A percentile compares a stretch with the other conserved stretches of the same genome.
These are phyloP conservation scores for Chlamydomonas schloesseri DNA, from an alignment of 139 green algal genomes.

Conservation along the genomic window DNA sequence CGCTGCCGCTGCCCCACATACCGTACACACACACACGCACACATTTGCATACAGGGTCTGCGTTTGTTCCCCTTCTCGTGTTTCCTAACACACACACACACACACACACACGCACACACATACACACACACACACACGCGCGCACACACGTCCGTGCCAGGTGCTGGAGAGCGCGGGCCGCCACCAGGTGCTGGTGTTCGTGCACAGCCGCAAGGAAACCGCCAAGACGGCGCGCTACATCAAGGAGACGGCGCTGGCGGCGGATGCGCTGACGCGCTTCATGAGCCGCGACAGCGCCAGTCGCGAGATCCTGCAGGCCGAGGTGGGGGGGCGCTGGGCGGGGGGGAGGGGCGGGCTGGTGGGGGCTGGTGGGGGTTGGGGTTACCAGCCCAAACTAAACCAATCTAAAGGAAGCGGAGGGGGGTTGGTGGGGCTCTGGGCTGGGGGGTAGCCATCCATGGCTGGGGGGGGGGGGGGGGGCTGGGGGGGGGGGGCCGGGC, in stretches of 20 bases:
- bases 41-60: too few relatives aligned
- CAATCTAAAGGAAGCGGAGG: neutral
- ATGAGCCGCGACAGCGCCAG: conserved; percentile 84
- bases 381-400: too few relatives aligned
- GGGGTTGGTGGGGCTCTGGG: neutral
- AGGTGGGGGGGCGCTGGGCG: conserved; percentile 14
- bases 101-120: too few relatives aligned
- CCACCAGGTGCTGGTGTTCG: conserved; percentile 98
- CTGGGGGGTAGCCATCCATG: neutral
- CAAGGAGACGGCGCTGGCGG: conserved; percentile 83
- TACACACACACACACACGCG: too few relatives aligned
- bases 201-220: conserved; percentile 99
- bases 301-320: conserved; percentile 86
- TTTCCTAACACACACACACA: too few relatives aligned
- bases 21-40: too few relatives aligned
- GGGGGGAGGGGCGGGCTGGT: neutral
- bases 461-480: too few relatives aligned
- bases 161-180: conserved; percentile 90
- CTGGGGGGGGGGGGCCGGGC: too few relatives aligned
- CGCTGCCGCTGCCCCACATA: too few relatives aligned
- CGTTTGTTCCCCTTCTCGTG: too few relatives aligned
- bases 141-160: too few relatives aligned
- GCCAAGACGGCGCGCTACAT: conserved; percentile 96
- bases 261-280: conserved; percentile 85
- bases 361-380: too few relatives aligned